A percentile compares a stretch with the other conserved stretches of the same genome.
These are phyloP conservation scores for Endotrypanum monterogeii DNA, from an alignment of 208 protist genomes.

Conservation along the genomic window DNA sequence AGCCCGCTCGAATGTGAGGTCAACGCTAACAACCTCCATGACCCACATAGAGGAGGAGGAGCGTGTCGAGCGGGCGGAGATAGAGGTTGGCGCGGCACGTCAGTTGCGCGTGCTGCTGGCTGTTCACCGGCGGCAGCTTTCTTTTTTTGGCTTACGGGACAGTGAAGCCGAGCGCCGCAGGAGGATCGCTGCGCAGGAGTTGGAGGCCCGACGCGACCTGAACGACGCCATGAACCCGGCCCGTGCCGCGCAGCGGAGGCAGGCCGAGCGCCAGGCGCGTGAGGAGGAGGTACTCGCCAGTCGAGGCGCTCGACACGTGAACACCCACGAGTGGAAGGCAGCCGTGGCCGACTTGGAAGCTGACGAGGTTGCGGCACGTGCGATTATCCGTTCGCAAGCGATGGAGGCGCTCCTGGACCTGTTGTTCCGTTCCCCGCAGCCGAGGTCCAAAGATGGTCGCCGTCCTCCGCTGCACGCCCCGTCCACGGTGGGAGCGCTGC, in stretches of 20 bases:
- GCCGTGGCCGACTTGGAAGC: slow-evolving; percentile 44
- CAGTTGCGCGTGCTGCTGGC: slow-evolving; percentile 60
- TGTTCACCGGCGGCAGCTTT: slow-evolving; percentile 52
- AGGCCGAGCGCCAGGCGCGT: slow-evolving; percentile 28
- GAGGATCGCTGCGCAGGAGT: slow-evolving; percentile 47
- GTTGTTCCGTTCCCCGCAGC: slow-evolving; percentile 24
- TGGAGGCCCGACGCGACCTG: slow-evolving; percentile 36
- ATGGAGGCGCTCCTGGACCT: slow-evolving; percentile 65
- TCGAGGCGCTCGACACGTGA: slow-evolving; percentile 1
- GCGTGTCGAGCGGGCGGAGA: slow-evolving; percentile 50
- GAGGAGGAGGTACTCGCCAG: slow-evolving; percentile 19
- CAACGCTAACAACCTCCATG: slow-evolving; percentile 14
- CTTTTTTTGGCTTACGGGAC: slow-evolving; percentile 35
- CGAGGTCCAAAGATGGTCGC: slow-evolving; percentile 11
- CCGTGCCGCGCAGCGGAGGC: slow-evolving; percentile 20
- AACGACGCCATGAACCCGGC: slow-evolving; percentile 56
- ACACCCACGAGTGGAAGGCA: slow-evolving; percentile 13
- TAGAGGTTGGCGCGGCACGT: slow-evolving; percentile 65
- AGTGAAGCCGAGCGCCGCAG: slow-evolving; percentile 54
- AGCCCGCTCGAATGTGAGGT: slow-evolving; percentile 9
- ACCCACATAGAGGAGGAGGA: slow-evolving; percentile 55
- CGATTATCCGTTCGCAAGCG: slow-evolving; percentile 53
- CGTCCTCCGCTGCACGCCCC: slow-evolving; percentile 18
- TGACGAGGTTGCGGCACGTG: slow-evolving; percentile 58
- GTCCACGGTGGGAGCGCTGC: slow-evolving; percentile 36